A percentile compares a stretch with the other conserved stretches of the same genome.
These are phyloP conservation scores for Lepraria neglecta DNA, from an alignment of 495 filamentous ascomycete species.

Conservation along the genomic window DNA sequence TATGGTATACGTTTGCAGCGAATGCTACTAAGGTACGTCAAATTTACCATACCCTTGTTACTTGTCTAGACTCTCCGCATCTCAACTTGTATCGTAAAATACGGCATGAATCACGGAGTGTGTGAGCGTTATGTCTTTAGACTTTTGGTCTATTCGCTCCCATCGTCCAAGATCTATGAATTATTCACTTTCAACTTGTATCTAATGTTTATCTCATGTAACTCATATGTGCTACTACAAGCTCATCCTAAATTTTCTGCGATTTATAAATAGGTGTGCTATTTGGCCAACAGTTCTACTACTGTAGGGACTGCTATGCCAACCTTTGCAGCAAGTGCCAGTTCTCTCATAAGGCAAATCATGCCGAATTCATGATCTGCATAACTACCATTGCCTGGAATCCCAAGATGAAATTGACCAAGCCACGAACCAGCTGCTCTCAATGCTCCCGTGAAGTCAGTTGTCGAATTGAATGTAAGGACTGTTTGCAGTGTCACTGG, in stretches of 20 bases:
- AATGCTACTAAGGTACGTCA: slow-evolving; percentile 9
- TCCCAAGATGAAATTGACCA: background rate
- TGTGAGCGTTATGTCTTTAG: background rate
- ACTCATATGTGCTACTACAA: too few relatives aligned
- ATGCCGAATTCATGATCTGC: background rate
- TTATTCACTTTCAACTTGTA: too few relatives aligned
- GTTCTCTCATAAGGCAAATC: background rate
- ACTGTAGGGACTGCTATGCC: background rate
- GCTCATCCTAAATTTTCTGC: too few relatives aligned
- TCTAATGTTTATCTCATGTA: too few relatives aligned
- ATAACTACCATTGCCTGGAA: background rate
- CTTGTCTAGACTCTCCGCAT: background rate
- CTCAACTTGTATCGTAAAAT: too few relatives aligned
- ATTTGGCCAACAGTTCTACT: background rate
- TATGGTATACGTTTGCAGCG: background rate
- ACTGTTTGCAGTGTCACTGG: background rate
- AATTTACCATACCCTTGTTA: background rate
- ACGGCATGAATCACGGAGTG: too few relatives aligned
- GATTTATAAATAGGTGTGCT: background rate
- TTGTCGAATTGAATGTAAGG: slow-evolving; percentile 3
- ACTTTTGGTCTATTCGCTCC: too few relatives aligned
- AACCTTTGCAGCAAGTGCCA: slow-evolving; percentile 3
- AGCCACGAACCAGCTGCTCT: background rate
- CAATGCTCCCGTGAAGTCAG: slow-evolving; percentile 9
- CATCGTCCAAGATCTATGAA: too few relatives aligned